A percentile compares a stretch with the other conserved stretches of the same genome.
Conservation (phyloP, 108 stramenopile species). For the Cyclostephanos tholiformis region DNA sequence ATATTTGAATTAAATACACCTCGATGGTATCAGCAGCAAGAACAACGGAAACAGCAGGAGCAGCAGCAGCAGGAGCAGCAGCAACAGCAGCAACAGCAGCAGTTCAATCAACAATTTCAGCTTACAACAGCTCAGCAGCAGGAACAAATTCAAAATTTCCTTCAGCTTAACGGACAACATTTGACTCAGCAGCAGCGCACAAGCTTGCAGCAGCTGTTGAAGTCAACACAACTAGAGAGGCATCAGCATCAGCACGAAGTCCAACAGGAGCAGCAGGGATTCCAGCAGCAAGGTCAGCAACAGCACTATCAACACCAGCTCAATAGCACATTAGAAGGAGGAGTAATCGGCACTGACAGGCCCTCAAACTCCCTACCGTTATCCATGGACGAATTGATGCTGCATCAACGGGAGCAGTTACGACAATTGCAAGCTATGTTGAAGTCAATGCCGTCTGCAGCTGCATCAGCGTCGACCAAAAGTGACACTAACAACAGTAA, state of each 20-base stretch:
- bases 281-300: too few relatives aligned
- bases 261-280: background rate
- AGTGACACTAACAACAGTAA: background rate
- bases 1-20: slow-evolving; percentile 10
- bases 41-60: slow-evolving; percentile 2
- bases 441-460: slow-evolving; percentile 1
- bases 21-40: slow-evolving; percentile 24
- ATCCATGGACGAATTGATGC: slow-evolving; percentile 34
- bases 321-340: background rate
- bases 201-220: slow-evolving; percentile 33
- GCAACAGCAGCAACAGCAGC: too few relatives aligned
- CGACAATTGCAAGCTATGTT: slow-evolving; percentile 32
- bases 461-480: background rate
- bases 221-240: slow-evolving; percentile 3
- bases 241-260: background rate
- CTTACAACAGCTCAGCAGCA: background rate
- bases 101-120: background rate
- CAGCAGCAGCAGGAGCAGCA: too few relatives aligned
- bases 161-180: slow-evolving; percentile 34
- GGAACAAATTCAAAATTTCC: slow-evolving; percentile 38
- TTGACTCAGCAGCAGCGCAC: slow-evolving; percentile 28
- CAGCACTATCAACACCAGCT: background rate
- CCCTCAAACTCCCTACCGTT: background rate
- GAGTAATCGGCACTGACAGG: background rate
- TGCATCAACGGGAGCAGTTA: slow-evolving; percentile 39